Evolutionary conservation across 176 grass and related monocot species (phyloP), one percentile per base, ranked within the genome.

Genomic region (Otatea glauca): DNA sequence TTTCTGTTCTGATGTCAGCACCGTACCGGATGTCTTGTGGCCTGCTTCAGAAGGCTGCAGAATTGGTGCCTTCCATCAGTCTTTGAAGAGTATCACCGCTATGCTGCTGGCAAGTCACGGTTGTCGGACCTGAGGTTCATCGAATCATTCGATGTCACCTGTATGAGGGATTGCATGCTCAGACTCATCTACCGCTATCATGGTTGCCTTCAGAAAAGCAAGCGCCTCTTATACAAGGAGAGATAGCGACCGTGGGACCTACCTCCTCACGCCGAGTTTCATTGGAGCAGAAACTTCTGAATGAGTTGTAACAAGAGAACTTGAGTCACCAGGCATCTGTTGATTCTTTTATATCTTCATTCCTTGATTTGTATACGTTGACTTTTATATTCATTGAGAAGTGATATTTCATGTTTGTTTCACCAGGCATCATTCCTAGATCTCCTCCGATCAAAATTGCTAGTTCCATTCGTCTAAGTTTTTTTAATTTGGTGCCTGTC

Each of bases 41-140:
- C 85, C 49, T 94, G 87, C 69, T 90, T 92, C 78, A 92, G 90
- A 50, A 90, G 83, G 68, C 85, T 94, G 58, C 85, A 91, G 59
- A 89, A 83, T 58, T 92, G 92, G 89, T 87, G 83, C 76, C 58
- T 94, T 11, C 70, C 89, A 42, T 94, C 92, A 20, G 59, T 94
- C n/a, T 91, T 91, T 21, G 92, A 94, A 68, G 92, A 94, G 42
- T 92, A 94, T 34, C 84, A 89, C 13, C 75, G 81, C 16, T 91
- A 84, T 63, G 65, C 92, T 2, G 76, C 70, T 2, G 47, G 69
- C 21, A 94, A 94, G 38, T 83, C 89, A 5, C 84, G 89, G 20
- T 60, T 21, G 9, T 78, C 84, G 18, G 92, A 94, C 39, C 39
- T 89, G 76, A 80, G 62, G 58, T 94, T 92, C 37, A 90, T 94